phyloP scores from a whole-genome alignment of 2,329 filamentous ascomycete genomes.

The Clonostachys sp. region DNA sequence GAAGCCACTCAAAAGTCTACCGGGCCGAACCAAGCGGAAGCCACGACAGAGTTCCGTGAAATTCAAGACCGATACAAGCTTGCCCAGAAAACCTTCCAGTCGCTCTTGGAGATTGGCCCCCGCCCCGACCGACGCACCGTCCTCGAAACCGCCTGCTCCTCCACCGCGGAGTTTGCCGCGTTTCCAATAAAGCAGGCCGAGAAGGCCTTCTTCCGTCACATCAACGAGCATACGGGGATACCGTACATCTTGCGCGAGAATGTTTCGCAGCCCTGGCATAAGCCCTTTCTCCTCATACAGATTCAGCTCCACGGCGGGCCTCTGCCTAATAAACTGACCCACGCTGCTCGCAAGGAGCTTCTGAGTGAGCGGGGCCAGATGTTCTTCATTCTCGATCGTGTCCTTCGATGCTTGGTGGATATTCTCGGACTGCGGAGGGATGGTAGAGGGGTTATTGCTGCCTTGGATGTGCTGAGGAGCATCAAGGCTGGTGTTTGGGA shows the following conservation, averaged over 20 bases:
- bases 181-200: conserved; percentile 28
- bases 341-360: conserved; percentile 22
- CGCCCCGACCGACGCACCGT: conserved; percentile 22
- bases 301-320: conserved; percentile 61
- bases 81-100: conserved; percentile 21
- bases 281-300: conserved; percentile 72
- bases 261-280: conserved; percentile 62
- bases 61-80: conserved; percentile 27
- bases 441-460: conserved; percentile 60
- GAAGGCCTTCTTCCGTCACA: conserved; percentile 24
- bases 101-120: conserved; percentile 14
- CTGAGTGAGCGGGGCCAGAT: conserved; percentile 21
- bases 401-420: conserved; percentile 30
- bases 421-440: conserved; percentile 43
- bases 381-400: conserved; percentile 21
- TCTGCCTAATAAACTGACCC: conserved; percentile 44
- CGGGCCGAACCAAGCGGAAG: no score
- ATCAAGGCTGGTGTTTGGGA: conserved; percentile 78
- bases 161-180: conserved; percentile 25
- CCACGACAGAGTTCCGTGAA: conserved; percentile 8
- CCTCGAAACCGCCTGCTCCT: conserved; percentile 28
- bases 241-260: conserved; percentile 26
- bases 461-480: conserved; percentile 74
- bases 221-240: conserved; percentile 31
- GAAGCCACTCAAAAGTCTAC: no score